phyloP scores from a whole-genome alignment of 441 rosid species.

The Corymbia citriodora region DNA sequence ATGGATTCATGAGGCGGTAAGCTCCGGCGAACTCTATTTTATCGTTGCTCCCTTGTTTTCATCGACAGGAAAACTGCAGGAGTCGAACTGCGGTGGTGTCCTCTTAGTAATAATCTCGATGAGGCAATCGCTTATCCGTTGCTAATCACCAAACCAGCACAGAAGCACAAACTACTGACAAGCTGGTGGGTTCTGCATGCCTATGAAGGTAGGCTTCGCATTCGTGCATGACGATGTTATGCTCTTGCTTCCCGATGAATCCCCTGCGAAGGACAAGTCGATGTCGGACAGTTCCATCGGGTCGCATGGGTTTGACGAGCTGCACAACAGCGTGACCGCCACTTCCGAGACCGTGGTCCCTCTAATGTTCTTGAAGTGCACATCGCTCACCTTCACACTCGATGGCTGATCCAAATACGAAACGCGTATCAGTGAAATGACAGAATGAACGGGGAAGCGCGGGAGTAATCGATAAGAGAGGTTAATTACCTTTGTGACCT shows the following conservation, averaged over 20 bases:
- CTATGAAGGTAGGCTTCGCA: background rate
- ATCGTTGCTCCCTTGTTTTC: background rate
- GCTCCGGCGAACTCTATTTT: background rate
- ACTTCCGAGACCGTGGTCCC: slow-evolving; percentile 5
- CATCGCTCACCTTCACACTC: slow-evolving; percentile 1
- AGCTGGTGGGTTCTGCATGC: slow-evolving; percentile 3
- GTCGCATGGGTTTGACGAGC: slow-evolving; percentile 2
- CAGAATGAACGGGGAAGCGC: background rate
- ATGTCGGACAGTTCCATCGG: background rate
- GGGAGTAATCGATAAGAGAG: background rate
- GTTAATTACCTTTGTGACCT: background rate
- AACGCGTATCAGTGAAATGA: background rate
- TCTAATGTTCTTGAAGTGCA: slow-evolving; percentile 14
- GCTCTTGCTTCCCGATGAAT: background rate
- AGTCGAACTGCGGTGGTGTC: background rate
- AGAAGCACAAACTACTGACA: background rate
- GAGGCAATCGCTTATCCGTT: background rate
- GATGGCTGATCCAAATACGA: slow-evolving; percentile 2
- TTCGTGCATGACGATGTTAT: background rate
- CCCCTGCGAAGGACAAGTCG: background rate
- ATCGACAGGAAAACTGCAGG: background rate
- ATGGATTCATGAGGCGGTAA: background rate
- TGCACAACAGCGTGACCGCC: slow-evolving; percentile 5
- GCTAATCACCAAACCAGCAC: background rate
- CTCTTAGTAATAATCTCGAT: background rate